Percentiles rank a stretch among this genome's conserved stretches.
Conservation (phyloP, 2,329 filamentous ascomycete species). For the Podosphaera xanthii region DNA sequence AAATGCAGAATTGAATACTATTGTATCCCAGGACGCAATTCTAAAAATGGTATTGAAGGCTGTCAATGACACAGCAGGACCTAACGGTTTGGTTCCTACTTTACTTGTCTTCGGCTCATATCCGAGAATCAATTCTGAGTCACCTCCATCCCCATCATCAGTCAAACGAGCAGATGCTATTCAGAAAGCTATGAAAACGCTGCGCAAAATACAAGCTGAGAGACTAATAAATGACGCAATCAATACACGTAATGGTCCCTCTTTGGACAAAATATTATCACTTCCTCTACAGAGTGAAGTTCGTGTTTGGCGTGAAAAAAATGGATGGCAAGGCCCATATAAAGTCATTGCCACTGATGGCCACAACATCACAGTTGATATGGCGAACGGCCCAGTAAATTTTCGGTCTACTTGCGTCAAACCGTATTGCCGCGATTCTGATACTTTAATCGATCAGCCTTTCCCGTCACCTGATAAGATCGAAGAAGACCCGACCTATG, state of each 20-base stretch:
- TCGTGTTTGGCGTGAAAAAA: neutral
- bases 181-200: too few relatives aligned
- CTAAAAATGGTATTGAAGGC: conserved; percentile 1
- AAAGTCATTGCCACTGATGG: neutral
- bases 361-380: neutral
- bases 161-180: conserved; percentile 2
- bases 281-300: neutral
- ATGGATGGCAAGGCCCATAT: neutral
- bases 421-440: neutral
- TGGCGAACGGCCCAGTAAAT: neutral
- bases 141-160: neutral
- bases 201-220: too few relatives aligned
- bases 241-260: conserved; percentile 1
- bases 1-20: neutral
- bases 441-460: neutral
- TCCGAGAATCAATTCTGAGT: neutral
- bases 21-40: neutral
- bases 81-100: neutral
- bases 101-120: conserved; percentile 2
- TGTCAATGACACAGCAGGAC: neutral
- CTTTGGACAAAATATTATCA: neutral
- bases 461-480: neutral
- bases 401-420: neutral
- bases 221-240: too few relatives aligned
- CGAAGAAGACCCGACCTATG: neutral